Evolutionary conservation across 169 alveolate species (phyloP).

Genomic region (Besnoitia besnoiti): DNA sequence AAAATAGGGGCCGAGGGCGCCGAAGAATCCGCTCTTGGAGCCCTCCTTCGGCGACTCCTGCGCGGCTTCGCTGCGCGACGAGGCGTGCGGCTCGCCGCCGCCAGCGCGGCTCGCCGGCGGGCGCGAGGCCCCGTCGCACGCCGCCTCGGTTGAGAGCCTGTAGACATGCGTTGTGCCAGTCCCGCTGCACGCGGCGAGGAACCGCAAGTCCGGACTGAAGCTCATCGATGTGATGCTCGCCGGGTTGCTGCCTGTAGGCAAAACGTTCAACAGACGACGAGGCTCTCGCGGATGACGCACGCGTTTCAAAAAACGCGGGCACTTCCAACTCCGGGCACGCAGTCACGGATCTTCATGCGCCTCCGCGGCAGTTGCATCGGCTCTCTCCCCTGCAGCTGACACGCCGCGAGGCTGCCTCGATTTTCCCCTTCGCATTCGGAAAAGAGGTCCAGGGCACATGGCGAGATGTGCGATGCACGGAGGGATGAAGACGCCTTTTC

Average conservation of each 20-base stretch:
- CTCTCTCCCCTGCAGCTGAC: too few species aligned
- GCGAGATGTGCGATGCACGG: too few species aligned
- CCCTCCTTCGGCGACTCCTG: background rate
- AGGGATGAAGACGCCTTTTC: too few species aligned
- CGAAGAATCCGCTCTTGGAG: background rate
- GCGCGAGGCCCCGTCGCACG: background rate
- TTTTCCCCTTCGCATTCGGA: too few species aligned
- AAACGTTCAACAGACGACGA: background rate
- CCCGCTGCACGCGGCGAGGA: constrained; percentile 19
- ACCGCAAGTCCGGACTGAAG: background rate
- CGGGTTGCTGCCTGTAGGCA: background rate
- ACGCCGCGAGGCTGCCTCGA: too few species aligned
- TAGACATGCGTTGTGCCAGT: background rate
- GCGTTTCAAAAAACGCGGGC: too few species aligned
- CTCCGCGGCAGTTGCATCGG: too few species aligned
- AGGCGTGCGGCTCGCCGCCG: too few species aligned
- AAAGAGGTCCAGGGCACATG: too few species aligned
- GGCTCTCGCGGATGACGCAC: background rate
- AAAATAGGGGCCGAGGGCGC: background rate
- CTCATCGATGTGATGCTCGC: background rate
- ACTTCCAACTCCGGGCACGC: too few species aligned
- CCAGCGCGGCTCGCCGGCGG: background rate
- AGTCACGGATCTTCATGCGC: too few species aligned
- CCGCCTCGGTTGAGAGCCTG: background rate
- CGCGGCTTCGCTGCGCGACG: background rate